Conservation (phyloP, 106 monocot genomes). For the Allium cepa region DNA sequence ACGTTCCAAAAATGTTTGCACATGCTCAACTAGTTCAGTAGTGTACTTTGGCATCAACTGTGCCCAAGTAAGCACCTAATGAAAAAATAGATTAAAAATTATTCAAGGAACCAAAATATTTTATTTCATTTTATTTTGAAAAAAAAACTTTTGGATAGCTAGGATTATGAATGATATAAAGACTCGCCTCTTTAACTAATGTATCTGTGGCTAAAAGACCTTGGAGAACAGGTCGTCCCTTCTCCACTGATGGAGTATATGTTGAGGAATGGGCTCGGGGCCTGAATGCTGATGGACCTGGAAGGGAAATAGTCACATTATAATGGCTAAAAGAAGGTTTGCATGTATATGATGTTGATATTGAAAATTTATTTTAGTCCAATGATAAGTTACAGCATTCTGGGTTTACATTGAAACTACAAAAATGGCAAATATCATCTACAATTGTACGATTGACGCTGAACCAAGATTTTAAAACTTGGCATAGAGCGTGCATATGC, state of each 20-base stretch:
- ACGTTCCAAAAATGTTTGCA: constrained; percentile 89
- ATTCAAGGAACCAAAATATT: neutral
- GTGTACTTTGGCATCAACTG: constrained; percentile 92
- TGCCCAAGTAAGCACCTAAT: constrained; percentile 90
- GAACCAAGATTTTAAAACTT: no score
- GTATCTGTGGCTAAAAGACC: constrained; percentile 86
- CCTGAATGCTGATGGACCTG: constrained; percentile 95
- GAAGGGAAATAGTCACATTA: neutral
- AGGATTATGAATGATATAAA: neutral
- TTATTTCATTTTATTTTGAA: neutral
- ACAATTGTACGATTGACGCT: no score
- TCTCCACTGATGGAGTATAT: constrained; percentile 61
- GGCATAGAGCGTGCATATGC: no score
- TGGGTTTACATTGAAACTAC: no score
- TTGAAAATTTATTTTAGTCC: no score
- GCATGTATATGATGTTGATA: neutral
- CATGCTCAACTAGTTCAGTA: constrained; percentile 90
- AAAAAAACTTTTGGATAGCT: neutral
- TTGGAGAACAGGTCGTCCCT: constrained; percentile 89
- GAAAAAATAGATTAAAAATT: neutral
- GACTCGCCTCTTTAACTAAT: constrained; percentile 79
- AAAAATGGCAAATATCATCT: no score
- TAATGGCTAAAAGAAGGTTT: neutral
- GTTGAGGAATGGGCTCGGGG: constrained; percentile 59
- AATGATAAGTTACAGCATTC: no score